Evolutionary conservation across 2,329 filamentous ascomycete species (phyloP), one percentile per base, ranked within the genome.

Genomic region (Phoma sp.): DNA sequence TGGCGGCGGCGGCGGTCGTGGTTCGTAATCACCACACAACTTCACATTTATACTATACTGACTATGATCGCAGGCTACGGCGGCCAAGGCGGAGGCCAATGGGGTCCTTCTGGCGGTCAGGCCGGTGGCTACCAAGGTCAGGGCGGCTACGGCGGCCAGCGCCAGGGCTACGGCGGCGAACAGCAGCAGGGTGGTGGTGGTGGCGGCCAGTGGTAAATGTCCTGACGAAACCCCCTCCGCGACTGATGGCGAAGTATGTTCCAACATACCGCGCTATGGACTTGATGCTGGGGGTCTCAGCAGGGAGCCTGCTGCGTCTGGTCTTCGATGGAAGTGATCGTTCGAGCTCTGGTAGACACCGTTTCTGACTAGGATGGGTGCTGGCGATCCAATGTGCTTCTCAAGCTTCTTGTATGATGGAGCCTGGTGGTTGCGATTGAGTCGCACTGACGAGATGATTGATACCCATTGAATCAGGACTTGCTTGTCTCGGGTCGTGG

Each of bases 391-490:
- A 49, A 62, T 59, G 55, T 61, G 63, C 58, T 67, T 66, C 61
- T 53, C 34, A 20, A 46, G 40, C 34, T 48, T 42, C 51, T 33
- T 33, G 52, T 60, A 53, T 64, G 58, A 26, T 32, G 64, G 61
- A 67, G 55, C 64, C 60, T 50, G 23, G 29, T 46, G 34, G 25
- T 38, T 55, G 40, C 36, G 40, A 28, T 46, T 69, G 67, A 66
- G 63, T 67, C 66, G 65, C 65, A 67, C 71, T 68, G 66, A 70
- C 60, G 69, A 72, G 71, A 69, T 67, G 71, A 71, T 68, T 72
- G 51, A 74, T 74, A 74, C 71, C 72, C 72, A 72, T 71, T 62
- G 62, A 67, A 68, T 73, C 72, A 71, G 71, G 64, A 69, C 61
- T 61, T 72, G 63, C 65, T 71, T 66, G 59, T 61, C 58, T 61